phyloP scores from a whole-genome alignment of 2,329 filamentous ascomycete species.

The Cytospora piceae region DNA sequence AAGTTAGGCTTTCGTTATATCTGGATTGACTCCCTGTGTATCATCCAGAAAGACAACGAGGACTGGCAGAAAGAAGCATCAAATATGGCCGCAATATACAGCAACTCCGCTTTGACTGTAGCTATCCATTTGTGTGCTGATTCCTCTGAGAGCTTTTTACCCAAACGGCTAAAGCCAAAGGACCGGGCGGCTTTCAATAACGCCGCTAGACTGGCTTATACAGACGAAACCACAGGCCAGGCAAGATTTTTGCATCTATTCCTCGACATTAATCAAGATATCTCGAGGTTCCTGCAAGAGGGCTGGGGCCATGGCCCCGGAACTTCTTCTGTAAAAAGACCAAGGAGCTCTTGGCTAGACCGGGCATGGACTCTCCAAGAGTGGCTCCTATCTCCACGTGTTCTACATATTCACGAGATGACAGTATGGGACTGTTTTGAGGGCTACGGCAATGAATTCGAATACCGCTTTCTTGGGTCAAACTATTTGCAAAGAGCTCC shows the following conservation, averaged over 20 bases:
- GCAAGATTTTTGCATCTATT: not conserved
- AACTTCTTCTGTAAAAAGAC: too few species aligned
- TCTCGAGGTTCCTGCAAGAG: too few species aligned
- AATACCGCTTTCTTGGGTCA: not conserved
- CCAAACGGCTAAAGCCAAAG: not conserved
- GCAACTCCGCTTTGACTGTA: constrained; percentile 7
- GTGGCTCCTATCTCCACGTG: not conserved
- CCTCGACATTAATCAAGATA: too few species aligned
- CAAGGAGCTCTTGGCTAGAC: not conserved
- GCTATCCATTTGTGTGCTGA: not conserved
- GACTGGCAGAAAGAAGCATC: constrained; percentile 15
- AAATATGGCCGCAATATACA: constrained; percentile 13
- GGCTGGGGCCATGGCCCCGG: too few species aligned
- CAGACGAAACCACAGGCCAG: not conserved
- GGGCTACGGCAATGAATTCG: not conserved
- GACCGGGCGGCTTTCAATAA: not conserved
- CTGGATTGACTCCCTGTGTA: constrained; percentile 20
- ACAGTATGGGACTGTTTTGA: not conserved
- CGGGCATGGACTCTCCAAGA: constrained; percentile 3
- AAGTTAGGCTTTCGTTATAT: constrained; percentile 15
- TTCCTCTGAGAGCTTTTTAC: not conserved
- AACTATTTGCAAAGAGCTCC: not conserved
- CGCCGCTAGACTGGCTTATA: not conserved
- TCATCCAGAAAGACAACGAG: constrained; percentile 11
- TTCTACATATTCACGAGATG: not conserved